Evolutionary conservation across 495 filamentous ascomycete species (phyloP).

Genomic region (Aspergillus cavernicola): DNA sequence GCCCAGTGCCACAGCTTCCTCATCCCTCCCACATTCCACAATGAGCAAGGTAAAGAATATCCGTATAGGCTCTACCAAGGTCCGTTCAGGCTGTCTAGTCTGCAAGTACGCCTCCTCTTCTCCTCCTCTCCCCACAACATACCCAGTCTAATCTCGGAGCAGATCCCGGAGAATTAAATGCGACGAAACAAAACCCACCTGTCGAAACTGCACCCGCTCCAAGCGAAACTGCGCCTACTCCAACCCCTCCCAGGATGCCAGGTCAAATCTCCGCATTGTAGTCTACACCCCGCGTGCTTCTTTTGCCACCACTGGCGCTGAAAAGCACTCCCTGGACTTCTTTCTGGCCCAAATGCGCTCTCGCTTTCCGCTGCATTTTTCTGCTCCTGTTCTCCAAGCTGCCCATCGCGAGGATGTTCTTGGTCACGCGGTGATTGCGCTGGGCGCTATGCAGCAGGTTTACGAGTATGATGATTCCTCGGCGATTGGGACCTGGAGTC

Average conservation of each 20-base stretch:
- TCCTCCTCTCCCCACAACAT: background rate
- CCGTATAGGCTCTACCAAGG: slow-evolving; percentile 15
- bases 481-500: slow-evolving; percentile 1
- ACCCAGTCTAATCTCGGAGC: background rate
- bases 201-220: slow-evolving; percentile 31
- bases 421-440: background rate
- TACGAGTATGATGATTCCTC: slow-evolving; percentile 1
- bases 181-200: slow-evolving; percentile 39
- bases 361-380: slow-evolving; percentile 1
- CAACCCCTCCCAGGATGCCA: background rate
- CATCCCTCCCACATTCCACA: too few relatives aligned
- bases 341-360: background rate
- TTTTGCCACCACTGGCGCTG: background rate
- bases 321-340: slow-evolving; percentile 8
- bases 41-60: background rate
- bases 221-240: slow-evolving; percentile 28
- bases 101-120: slow-evolving; percentile 21
- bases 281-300: background rate
- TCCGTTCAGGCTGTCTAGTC: slow-evolving; percentile 19
- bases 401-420: slow-evolving; percentile 4
- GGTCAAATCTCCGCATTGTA: background rate
- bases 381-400: background rate
- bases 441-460: slow-evolving; percentile 3
- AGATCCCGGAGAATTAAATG: slow-evolving; percentile 45
- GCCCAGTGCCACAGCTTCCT: too few relatives aligned